Conservation (phyloP, 2,329 filamentous ascomycete species). For the Nannizziopsis barbatae region DNA sequence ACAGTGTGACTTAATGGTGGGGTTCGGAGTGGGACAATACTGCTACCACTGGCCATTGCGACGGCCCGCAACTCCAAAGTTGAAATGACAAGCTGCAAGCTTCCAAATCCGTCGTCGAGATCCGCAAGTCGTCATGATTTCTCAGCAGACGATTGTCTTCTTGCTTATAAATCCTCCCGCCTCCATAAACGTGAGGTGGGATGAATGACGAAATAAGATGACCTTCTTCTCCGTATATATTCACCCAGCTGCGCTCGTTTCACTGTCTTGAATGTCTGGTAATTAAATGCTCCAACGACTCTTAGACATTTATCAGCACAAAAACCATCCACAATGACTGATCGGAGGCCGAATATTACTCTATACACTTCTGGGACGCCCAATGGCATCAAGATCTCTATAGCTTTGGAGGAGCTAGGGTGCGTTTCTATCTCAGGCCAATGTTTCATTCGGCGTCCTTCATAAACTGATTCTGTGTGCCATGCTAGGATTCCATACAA, state of each 20-base stretch:
- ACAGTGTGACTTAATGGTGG: no score
- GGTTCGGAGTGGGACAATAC: no score
- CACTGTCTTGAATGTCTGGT: background rate
- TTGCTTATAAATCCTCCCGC: no score
- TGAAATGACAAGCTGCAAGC: no score
- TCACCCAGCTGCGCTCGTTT: background rate
- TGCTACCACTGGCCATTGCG: no score
- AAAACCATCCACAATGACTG: constrained; percentile 6
- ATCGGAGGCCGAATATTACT: constrained; percentile 51
- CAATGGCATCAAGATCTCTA: constrained; percentile 83
- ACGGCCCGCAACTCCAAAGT: no score
- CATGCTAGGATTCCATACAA: constrained; percentile 56
- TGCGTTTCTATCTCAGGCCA: constrained; percentile 15
- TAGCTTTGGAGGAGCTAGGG: constrained; percentile 73
- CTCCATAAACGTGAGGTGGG: background rate
- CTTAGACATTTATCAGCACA: constrained; percentile 10
- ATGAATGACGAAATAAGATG: background rate
- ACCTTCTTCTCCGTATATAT: background rate
- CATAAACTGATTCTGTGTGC: background rate
- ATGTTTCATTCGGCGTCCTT: background rate
- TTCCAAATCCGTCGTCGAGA: no score
- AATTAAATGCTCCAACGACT: constrained; percentile 12
- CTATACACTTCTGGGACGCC: constrained; percentile 76
- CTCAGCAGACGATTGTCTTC: no score
- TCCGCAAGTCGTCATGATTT: no score